Evolutionary conservation across 192 early-diverging fungal genomes (phyloP), one percentile per base, ranked within the genome.

Genomic region (Coemansia sp.): DNA sequence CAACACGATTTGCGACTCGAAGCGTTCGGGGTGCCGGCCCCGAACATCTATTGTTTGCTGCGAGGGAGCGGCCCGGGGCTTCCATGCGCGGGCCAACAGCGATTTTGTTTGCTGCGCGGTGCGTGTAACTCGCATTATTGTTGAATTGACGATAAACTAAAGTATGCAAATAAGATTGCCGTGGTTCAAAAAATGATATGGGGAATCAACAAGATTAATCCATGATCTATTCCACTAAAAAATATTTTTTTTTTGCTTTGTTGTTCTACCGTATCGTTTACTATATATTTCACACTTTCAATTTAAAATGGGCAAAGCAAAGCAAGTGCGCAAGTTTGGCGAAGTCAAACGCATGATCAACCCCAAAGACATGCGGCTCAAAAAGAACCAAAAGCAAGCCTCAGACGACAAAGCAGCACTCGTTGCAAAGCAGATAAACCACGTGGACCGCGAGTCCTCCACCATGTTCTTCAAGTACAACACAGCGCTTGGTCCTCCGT

Each of bases 381-480:
- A 87, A 65, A 63, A 71, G 69, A 75, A 74, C 60, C 78, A 83
- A 84, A 81, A 40, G 64, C 75, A 75, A 28, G 64, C 55, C 36
- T 44, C 11, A 2, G 66, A 62, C 3, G 37, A 60, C 22, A 47
- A 74, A n/a, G 48, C 61, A 6, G 19, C 46, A 1, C 38, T 61
- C 21, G 23, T 59, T 10, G 22, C 8, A 5, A 19, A 63, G 17
- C 54, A 49, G 15, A 46, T 72, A n/a, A 51, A 56, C 25, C 67
- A 73, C 34, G 72, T 81, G 31, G 63, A 81, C 42, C 74, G 66
- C 4, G 70, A 69, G 28, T 60, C 66, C 2, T 59, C 56, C 8
- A 61, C 57, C 37, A 81, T 99, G 80, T 99, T 98, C 83, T 99
- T 98, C 89, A 89, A 93, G 72, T 91, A 97, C 81, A 99, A 99